These are phyloP conservation scores for Phascolomyces articulosus DNA, from an alignment of 371 early-diverging fungal genomes.

Conservation along the genomic window DNA sequence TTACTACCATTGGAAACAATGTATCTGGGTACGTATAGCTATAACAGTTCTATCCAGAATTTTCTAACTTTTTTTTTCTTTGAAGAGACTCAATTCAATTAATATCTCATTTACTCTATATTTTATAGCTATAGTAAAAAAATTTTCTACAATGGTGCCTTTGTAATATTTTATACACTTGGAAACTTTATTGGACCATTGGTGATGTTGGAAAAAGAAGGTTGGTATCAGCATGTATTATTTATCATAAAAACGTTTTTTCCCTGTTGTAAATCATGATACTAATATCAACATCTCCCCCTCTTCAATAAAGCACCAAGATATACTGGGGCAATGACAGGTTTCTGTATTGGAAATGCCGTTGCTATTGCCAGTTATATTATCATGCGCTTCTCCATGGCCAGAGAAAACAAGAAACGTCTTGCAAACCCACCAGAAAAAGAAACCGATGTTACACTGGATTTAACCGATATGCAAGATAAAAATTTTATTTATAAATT, in stretches of 20 bases:
- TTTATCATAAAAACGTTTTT: too few species aligned
- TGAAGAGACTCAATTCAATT: too few species aligned
- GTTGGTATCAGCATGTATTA: too few species aligned
- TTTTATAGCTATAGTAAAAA: slow-evolving; percentile 21
- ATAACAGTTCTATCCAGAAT: slow-evolving; percentile 35
- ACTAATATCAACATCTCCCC: too few species aligned
- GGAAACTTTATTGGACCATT: slow-evolving; percentile 19
- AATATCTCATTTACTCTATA: neutral
- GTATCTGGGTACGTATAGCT: slow-evolving; percentile 10
- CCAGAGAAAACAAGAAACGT: slow-evolving; percentile 17
- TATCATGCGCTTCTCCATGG: slow-evolving; percentile 22
- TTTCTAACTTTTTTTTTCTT: too few species aligned
- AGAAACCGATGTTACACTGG: slow-evolving; percentile 24
- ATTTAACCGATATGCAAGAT: slow-evolving; percentile 40
- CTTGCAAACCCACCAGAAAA: slow-evolving; percentile 15
- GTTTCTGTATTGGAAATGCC: slow-evolving; percentile 27
- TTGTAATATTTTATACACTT: slow-evolving; percentile 29
- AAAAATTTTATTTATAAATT: slow-evolving; percentile 40
- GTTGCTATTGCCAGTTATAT: slow-evolving; percentile 25
- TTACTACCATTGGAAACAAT: slow-evolving; percentile 24
- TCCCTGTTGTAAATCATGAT: too few species aligned
- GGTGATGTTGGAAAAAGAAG: too few species aligned
- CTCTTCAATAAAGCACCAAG: slow-evolving; percentile 16
- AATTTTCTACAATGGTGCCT: slow-evolving; percentile 31
- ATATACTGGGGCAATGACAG: slow-evolving; percentile 26